A percentile compares a stretch with the other conserved stretches of the same genome.
Conservation (phyloP, 305 asterid genomes). For the Euphrasia arctica region DNA sequence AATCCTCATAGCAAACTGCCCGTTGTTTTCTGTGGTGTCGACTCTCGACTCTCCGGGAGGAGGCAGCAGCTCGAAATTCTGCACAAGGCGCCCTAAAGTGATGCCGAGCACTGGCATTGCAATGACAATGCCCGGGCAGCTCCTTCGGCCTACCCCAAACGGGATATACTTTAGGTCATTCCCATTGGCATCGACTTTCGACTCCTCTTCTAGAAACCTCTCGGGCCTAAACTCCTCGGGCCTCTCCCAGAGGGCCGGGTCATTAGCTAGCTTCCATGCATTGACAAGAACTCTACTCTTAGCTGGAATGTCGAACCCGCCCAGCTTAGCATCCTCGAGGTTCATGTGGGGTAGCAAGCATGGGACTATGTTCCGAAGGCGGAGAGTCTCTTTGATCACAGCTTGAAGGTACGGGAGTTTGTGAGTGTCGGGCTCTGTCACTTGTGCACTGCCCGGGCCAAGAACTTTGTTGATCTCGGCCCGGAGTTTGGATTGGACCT, state of each 20-base stretch:
- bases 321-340: constrained; percentile 54
- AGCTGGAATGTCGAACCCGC: constrained; percentile 51
- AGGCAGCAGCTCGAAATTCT: constrained; percentile 54
- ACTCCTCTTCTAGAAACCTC: constrained; percentile 61
- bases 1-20: constrained; percentile 47
- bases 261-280: constrained; percentile 63
- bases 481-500: background rate
- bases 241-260: constrained; percentile 52
- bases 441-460: background rate
- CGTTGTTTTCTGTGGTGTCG: constrained; percentile 52
- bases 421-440: background rate
- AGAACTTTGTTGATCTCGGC: background rate
- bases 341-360: constrained; percentile 66
- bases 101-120: constrained; percentile 56
- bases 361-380: constrained; percentile 39
- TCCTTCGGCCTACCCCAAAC: constrained; percentile 60
- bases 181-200: constrained; percentile 53
- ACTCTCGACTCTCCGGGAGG: constrained; percentile 54
- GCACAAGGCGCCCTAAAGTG: constrained; percentile 55
- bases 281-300: constrained; percentile 51
- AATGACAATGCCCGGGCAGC: constrained; percentile 63
- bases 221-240: constrained; percentile 71
- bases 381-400: background rate
- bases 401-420: constrained; percentile 1
- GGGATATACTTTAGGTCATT: constrained; percentile 55